A percentile compares a stretch with the other conserved stretches of the same genome.
Evolutionary conservation across 2,329 filamentous ascomycete species (phyloP).

Genomic region (Colletotrichum gloeosporioides): DNA sequence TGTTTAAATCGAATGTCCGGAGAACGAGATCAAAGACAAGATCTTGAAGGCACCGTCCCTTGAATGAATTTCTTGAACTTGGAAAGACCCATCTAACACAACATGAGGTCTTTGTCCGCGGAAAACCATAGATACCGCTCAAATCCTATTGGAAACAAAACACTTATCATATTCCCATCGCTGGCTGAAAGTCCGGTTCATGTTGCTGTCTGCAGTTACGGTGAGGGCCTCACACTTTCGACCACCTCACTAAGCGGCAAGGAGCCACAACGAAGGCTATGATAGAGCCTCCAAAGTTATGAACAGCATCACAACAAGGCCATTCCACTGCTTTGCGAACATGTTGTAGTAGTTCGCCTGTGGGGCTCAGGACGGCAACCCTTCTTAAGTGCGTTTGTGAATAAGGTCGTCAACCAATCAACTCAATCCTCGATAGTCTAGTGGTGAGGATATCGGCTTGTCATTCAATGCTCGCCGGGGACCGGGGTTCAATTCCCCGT

Average conservation of each 20-base stretch:
- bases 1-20: neutral
- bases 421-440: neutral
- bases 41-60: neutral
- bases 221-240: neutral
- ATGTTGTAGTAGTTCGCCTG: neutral
- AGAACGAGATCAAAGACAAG: neutral
- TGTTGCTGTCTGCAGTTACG: neutral
- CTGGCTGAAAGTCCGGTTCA: fast-evolving
- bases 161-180: neutral
- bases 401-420: fast-evolving
- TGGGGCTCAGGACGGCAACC: neutral
- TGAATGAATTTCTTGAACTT: neutral
- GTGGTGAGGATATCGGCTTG: neutral
- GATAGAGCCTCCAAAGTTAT: fast-evolving
- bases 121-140: neutral
- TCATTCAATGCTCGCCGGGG: neutral
- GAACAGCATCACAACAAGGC: neutral
- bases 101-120: neutral
- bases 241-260: neutral
- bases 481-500: neutral
- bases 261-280: fast-evolving
- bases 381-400: neutral
- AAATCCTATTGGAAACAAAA: neutral
- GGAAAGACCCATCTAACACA: neutral
- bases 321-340: fast-evolving